phyloP scores from a whole-genome alignment of 2,329 filamentous ascomycete species.

The Lachnellula hyalina region DNA sequence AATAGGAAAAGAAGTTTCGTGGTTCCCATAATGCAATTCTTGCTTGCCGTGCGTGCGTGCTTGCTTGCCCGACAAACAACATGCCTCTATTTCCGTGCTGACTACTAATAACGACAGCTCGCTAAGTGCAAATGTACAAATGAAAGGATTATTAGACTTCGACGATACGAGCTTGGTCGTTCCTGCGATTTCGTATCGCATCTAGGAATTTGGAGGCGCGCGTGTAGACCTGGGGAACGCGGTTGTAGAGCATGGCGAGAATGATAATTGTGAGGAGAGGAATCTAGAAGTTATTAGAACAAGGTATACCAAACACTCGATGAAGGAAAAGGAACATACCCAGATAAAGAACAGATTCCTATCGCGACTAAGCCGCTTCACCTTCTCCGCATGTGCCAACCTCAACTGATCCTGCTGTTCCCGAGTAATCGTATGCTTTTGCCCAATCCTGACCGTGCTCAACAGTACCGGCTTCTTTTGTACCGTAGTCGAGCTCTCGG shows the following conservation, averaged over 20 bases:
- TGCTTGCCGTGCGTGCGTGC: neutral
- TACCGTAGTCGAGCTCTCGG: conserved; percentile 34
- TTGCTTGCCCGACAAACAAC: neutral
- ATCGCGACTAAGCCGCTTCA: conserved; percentile 59
- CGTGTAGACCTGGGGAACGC: conserved; percentile 42
- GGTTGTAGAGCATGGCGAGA: conserved; percentile 46
- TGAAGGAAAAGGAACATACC: conserved; percentile 39
- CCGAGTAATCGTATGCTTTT: conserved; percentile 58
- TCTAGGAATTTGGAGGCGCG: conserved; percentile 17
- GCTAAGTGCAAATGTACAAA: neutral
- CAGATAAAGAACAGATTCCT: conserved; percentile 64
- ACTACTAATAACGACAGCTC: no score
- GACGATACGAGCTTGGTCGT: conserved; percentile 17
- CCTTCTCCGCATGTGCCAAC: conserved; percentile 54
- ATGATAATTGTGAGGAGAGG: conserved; percentile 45
- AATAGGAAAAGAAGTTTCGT: no score
- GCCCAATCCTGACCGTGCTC: conserved; percentile 53
- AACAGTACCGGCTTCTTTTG: conserved; percentile 31
- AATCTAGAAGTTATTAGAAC: conserved; percentile 36
- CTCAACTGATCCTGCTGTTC: conserved; percentile 61
- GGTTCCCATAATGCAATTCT: no score
- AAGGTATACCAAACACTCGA: neutral
- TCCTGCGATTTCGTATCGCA: conserved; percentile 14
- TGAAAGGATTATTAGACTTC: conserved; percentile 22
- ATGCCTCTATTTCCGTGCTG: no score